Percentiles rank a stretch among this genome's conserved stretches.
These are phyloP conservation scores for Fusarium floridanum DNA, from an alignment of 2,329 filamentous ascomycete species.

Conservation along the genomic window DNA sequence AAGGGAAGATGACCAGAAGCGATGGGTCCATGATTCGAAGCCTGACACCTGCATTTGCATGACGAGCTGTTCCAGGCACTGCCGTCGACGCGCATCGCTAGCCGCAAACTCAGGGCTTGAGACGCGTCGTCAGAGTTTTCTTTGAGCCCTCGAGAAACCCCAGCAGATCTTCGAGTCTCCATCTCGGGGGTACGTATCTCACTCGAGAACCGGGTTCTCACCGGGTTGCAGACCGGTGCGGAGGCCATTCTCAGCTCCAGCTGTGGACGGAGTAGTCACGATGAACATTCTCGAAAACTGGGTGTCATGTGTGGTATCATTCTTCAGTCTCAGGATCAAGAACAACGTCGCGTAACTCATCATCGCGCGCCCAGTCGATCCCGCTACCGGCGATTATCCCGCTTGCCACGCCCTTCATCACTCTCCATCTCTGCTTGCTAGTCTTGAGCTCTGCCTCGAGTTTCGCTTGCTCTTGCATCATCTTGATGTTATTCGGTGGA, in stretches of 20 bases:
- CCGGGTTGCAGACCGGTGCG: neutral
- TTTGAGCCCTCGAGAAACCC: constrained; percentile 2
- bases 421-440: constrained; percentile 76
- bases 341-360: constrained; percentile 76
- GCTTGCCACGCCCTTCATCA: constrained; percentile 83
- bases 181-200: constrained; percentile 31
- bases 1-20: constrained; percentile 19
- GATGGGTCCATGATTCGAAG: constrained; percentile 21
- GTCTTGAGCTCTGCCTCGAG: constrained; percentile 71
- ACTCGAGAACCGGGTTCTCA: neutral
- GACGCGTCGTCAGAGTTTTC: constrained; percentile 5
- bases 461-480: constrained; percentile 67
- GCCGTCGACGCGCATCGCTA: constrained; percentile 34
- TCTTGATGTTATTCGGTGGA: constrained; percentile 64
- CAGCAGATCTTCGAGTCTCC: constrained; percentile 8
- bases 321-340: constrained; percentile 72
- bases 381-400: constrained; percentile 85
- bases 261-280: neutral
- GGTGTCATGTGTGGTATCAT: constrained; percentile 26
- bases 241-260: constrained; percentile 1
- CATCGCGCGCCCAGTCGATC: constrained; percentile 82
- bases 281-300: constrained; percentile 1
- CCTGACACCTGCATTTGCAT: constrained; percentile 41
- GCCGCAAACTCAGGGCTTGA: constrained; percentile 20
- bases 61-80: constrained; percentile 24